Evolutionary conservation across 2,329 filamentous ascomycete species (phyloP).

Genomic region (Cladophialophora psammophila): DNA sequence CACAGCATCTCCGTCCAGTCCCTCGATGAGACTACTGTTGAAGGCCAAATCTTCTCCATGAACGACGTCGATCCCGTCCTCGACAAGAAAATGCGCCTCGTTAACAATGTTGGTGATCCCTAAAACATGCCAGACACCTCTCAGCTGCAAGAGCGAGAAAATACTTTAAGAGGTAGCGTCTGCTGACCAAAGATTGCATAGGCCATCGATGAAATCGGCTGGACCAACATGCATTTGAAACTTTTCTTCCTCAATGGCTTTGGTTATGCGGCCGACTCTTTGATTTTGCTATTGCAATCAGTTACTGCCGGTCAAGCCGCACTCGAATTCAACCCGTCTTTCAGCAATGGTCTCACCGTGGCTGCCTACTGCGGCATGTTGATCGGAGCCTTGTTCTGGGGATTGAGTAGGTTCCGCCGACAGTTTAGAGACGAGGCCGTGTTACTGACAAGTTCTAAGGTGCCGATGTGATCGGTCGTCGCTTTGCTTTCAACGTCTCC

Average conservation of each 20-base stretch:
- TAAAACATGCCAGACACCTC: not conserved
- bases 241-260: conserved; percentile 69
- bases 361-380: conserved; percentile 54
- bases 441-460: conserved; percentile 38
- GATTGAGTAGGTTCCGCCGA: conserved; percentile 55
- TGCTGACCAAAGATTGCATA: conserved; percentile 17
- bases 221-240: conserved; percentile 66
- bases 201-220: conserved; percentile 65
- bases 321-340: conserved; percentile 36
- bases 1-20: conserved; percentile 30
- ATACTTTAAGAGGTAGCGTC: not conserved
- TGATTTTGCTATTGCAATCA: conserved; percentile 43
- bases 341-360: conserved; percentile 44
- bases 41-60: conserved; percentile 40
- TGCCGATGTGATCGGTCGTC: conserved; percentile 72
- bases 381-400: conserved; percentile 68
- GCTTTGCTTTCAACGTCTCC: conserved; percentile 72
- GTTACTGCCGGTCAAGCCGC: conserved; percentile 37
- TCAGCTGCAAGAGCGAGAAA: not conserved
- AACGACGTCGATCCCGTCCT: conserved; percentile 49
- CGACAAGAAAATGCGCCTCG: conserved; percentile 49
- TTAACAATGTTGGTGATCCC: conserved; percentile 43
- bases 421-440: not conserved
- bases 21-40: conserved; percentile 26
- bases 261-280: conserved; percentile 55